phyloP scores from a whole-genome alignment of 805 yeast species.

The Wickerhamomyces strasburgensis region DNA sequence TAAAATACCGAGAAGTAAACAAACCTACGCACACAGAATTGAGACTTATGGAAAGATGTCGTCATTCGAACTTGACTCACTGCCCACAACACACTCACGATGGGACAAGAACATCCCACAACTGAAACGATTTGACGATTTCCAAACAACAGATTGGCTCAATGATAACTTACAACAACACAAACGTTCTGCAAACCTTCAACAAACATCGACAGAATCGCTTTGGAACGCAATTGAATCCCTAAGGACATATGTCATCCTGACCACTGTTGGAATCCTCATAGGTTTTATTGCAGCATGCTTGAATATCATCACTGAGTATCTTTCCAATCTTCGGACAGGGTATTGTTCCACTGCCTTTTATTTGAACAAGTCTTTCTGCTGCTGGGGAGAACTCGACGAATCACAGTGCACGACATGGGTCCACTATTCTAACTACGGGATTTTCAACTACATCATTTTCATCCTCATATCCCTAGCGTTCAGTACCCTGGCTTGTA shows the following conservation, averaged over 20 bases:
- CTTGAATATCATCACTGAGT: conserved; percentile 77
- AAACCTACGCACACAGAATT: no score
- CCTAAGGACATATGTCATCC: conserved; percentile 55
- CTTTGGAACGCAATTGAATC: conserved; percentile 13
- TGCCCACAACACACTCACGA: background rate
- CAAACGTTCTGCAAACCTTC: conserved; percentile 9
- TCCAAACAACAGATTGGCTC: conserved; percentile 67
- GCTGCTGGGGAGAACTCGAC: conserved; percentile 66
- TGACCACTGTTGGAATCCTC: conserved; percentile 67
- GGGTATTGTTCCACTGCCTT: conserved; percentile 75
- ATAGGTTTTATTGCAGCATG: conserved; percentile 84
- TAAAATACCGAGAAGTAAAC: no score
- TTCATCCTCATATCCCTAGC: conserved; percentile 55
- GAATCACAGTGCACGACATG: conserved; percentile 56
- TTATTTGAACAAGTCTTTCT: conserved; percentile 67
- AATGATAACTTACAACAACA: conserved; percentile 54
- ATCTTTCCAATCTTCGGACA: conserved; percentile 70
- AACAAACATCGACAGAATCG: conserved; percentile 3
- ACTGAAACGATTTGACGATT: conserved; percentile 49
- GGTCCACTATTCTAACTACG: conserved; percentile 55
- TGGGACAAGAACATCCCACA: conserved; percentile 14
- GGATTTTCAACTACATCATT: conserved; percentile 44
- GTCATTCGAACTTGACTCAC: background rate
- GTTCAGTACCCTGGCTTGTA: conserved; percentile 63
- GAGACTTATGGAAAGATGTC: no score